Evolutionary conservation across 2,329 filamentous ascomycete genomes (phyloP).

Genomic region (Volutella citrinella): DNA sequence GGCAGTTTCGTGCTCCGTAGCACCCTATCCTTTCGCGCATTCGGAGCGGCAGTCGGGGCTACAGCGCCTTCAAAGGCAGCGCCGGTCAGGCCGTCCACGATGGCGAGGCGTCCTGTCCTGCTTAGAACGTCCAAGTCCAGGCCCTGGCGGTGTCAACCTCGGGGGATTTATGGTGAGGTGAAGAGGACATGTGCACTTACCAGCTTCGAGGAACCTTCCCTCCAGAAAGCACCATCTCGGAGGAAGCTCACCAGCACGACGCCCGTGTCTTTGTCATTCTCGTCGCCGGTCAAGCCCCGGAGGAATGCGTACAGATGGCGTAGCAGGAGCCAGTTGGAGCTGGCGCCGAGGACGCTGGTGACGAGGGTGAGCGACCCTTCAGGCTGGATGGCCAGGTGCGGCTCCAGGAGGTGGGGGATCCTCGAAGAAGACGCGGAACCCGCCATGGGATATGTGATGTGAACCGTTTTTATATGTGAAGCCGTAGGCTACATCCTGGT

Average conservation of each 20-base stretch:
- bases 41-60: not conserved
- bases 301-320: conserved; percentile 53
- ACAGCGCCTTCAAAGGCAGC: conserved; percentile 42
- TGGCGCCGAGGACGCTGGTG: conserved; percentile 64
- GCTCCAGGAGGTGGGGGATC: conserved; percentile 62
- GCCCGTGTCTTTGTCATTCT: conserved; percentile 34
- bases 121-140: conserved; percentile 64
- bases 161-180: no score
- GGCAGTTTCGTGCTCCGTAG: conserved; percentile 31
- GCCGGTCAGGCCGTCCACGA: conserved; percentile 70
- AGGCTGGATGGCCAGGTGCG: conserved; percentile 57
- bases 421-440: conserved; percentile 38
- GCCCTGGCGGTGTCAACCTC: no score
- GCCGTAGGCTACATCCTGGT: no score
- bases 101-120: conserved; percentile 60
- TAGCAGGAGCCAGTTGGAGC: conserved; percentile 63
- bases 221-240: conserved; percentile 77
- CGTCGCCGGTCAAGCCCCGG: conserved; percentile 19
- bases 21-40: conserved; percentile 14
- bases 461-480: no score
- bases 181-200: no score
- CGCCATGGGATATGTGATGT: no score
- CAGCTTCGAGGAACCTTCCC: conserved; percentile 63
- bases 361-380: conserved; percentile 62
- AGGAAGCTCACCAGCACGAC: conserved; percentile 83